Evolutionary conservation across 345 rosid species (phyloP), one percentile per base, ranked within the genome.

Genomic region (Citrus cavaleriei): DNA sequence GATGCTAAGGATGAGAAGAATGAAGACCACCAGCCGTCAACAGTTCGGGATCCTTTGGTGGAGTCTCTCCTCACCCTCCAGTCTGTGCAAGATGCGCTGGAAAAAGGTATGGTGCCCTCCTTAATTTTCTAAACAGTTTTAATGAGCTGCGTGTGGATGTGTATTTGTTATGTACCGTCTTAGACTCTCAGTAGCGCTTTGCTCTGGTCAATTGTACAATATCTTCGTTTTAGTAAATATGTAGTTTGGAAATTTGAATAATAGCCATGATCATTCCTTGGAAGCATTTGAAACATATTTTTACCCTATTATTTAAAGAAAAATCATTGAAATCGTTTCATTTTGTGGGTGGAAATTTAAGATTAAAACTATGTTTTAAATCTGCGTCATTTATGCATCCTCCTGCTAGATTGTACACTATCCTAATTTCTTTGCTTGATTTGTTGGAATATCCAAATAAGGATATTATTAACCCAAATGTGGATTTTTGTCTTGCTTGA

Each of bases 21-120:
- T 73, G 88, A 83, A 77, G 82, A 85, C 78, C 80, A 80, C 58
- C 80, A 38, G 55, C 80, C 84, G 46, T 77, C 90, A 38, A 74
- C 77, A 68, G 82, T 85, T 49, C 58, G n/a, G 55, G 98, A 94
- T 84, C 90, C 91, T 42, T 86, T 93, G 55, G 78, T 74, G 16
- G 86, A 85, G 67, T 91, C 91, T 42, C 68, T 92, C 74, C 76
- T 77, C 27, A 70, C 87, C 19, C 93, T 90, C 78, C 91, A 86
- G 25, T 79, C 87, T 57, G 86, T 87, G 73, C 94, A 94, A 81
- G 91, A 91, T 83, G 93, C 85, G 65, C 90, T 94, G 8, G 81
- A 86, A 79, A 90, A 80, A 67, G 98, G 97, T 90, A 58, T 18
- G 82, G 34, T 54, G 21, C 80, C 66, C 6, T n/a, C 30, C 46